Base-by-base conservation (phyloP, 495 filamentous ascomycete species). In the Elasticomyces elasticus region DNA sequence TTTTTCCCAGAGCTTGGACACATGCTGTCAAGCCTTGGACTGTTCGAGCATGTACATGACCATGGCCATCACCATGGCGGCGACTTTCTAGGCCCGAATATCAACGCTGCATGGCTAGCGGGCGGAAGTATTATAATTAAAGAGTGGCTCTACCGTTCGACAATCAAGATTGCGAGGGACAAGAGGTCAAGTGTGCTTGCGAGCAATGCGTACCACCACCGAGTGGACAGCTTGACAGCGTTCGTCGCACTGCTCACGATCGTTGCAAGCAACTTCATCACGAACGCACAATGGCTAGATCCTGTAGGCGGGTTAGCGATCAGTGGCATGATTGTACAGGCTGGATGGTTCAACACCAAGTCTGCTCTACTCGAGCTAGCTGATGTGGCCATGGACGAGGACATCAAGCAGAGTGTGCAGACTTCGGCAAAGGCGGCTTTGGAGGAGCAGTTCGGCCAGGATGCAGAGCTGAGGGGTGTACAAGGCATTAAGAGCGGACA, bases 41-140 rank as follows among this genome's bases (percentile, higher is more conserved):
- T 89, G 56, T 63, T 76, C 24, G 76, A 72, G 0, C 84, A 88
- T 60, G 64, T 69, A 17, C 82, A 84, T 58, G 69, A 71, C 5
- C 86, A 89, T 62, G 77, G 76, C 5, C 81, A 83, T 59, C 74
- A 71, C 17, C 80, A 79, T 56, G 74, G 76, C 7, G 63, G 71
- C n/a, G 72, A 70, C 15, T 76, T 74, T 37, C 63, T 78, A 24
- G 86, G 80, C 0, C 92, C 92, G 0, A 91, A 83, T 64, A 76
- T 97, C 53, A 86, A 96, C 64, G 92, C 92, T 9, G 91, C 88
- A 17, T 98, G 92, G 92, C 69, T 98, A 22, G 92, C 92, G n/a
- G 87, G 78, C 15, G 89, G 86, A 3, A 92, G 87, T 1, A 94
- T 98, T 47, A 68, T 86, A 1, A 72, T 95, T 50, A 98, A 98